A percentile compares a stretch with the other conserved stretches of the same genome.
phyloP scores from a whole-genome alignment of 345 rosid species.

The thale cress (Arabidopsis thaliana) region TAIR10.1 NC_003070.9:8260501-8261000 shows the following conservation, averaged over 20 bases:
- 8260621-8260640: background rate
- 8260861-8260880: slow-evolving; percentile 37
- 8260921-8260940: slow-evolving; percentile 22
- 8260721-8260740: slow-evolving; percentile 6
- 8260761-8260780: slow-evolving; percentile 20
- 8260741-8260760: slow-evolving; percentile 7
- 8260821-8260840: background rate
- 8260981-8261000: background rate
- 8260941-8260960: background rate
- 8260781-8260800: slow-evolving; percentile 14
- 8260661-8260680: background rate
- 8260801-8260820: background rate
- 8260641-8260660: background rate
- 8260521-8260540: no score
- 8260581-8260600: no score
- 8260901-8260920: slow-evolving; percentile 70
- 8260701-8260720: background rate
- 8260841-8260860: slow-evolving; percentile 4
- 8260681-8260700: slow-evolving; percentile 5
- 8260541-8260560: no score
- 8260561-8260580: no score
- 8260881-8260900: slow-evolving; percentile 47
- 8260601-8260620: no score
- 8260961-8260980: slow-evolving; percentile 6
- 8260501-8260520: no score